Percentiles rank a stretch among this genome's conserved stretches.
Evolutionary conservation across 345 rosid species (phyloP).

Genomic region (Passiflora organensis): DNA sequence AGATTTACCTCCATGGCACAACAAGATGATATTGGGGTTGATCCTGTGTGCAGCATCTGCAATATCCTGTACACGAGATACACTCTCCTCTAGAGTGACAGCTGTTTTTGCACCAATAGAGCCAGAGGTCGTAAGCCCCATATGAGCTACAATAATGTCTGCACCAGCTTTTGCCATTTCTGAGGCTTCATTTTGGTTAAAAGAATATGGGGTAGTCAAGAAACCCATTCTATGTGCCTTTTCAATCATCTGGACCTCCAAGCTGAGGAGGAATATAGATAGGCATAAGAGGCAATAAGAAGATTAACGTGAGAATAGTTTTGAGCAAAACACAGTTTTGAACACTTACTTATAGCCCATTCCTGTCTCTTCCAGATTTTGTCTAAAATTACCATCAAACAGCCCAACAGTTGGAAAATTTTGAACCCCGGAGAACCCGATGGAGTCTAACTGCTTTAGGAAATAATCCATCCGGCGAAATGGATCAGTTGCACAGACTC

Average conservation of each 20-base stretch:
- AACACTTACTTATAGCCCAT: conserved; percentile 85
- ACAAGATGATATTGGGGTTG: conserved; percentile 56
- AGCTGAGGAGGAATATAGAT: conserved; percentile 28
- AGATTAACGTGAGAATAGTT: conserved; percentile 3
- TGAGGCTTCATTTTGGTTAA: conserved; percentile 59
- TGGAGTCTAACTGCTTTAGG: conserved; percentile 76
- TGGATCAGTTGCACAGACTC: conserved; percentile 93
- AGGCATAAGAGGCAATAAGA: not conserved
- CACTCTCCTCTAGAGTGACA: conserved; percentile 70
- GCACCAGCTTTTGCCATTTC: conserved; percentile 97
- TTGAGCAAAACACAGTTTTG: conserved; percentile 6
- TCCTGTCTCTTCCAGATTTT: conserved; percentile 95
- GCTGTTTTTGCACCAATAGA: conserved; percentile 89
- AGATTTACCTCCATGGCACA: conserved; percentile 87
- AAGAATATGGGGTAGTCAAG: conserved; percentile 89
- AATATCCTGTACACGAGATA: conserved; percentile 69
- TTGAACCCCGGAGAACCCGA: conserved; percentile 88
- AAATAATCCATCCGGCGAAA: conserved; percentile 84
- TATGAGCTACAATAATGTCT: conserved; percentile 88
- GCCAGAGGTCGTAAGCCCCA: conserved; percentile 92
- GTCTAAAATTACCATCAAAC: conserved; percentile 89
- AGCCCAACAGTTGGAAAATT: conserved; percentile 97
- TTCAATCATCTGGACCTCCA: conserved; percentile 85
- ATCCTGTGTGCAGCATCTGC: conserved; percentile 69
- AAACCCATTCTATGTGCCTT: conserved; percentile 85